Evolutionary conservation across 2,329 filamentous ascomycete genomes (phyloP), one percentile per base, ranked within the genome.

Genomic region (Aspergillus ruber): DNA sequence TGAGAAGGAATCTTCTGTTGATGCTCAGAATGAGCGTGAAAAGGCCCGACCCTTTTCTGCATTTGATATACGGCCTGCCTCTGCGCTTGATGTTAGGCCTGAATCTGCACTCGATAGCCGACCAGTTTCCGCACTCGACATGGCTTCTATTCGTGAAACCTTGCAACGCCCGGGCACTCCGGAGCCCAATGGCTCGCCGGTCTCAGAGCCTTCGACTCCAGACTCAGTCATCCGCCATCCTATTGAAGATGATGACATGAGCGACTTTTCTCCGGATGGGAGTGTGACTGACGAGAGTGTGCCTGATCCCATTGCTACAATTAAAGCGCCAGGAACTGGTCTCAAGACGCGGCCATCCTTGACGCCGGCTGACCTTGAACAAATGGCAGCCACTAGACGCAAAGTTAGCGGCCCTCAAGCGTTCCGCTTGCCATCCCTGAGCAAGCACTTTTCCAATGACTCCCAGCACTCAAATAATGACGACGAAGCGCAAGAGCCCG

Each of bases 201-300:
- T 80, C 1, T 68, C 70, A 2, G 83, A 85, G 52, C 82, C 82
- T 8, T 80, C 82, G 29, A 94, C 89, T 6, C 90, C 91, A 12
- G 87, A 90, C 43, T 97, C 91, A 6, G 90, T 97, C 18, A 91
- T 96, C 54, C 86, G 88, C 52, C 87, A 90, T 60, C 82, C 83
- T 2, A 67, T 88, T 42, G 70, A 74, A 10, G 36, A 39, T 1
- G 71, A 76, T 7, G 72, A 77, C 8, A 61, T 56, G 6, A 59
- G 55, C 3, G 58, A 63, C 23, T 12, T 42, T 29, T 6, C 59
- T 57, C 1, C 66, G 69, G 13, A 54, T 2, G 66, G 69, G 13
- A 29, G 25, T 29, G 25, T 29, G 10, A 29, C 25, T 29, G 25
- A 39, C 7, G 76, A 81, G 41, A 80, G 82, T 32, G 82, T 97